Evolutionary conservation across 1,284 basidiomycete species (phyloP), one percentile per base, ranked within the genome.

Genomic region (Ganoderma boninense): DNA sequence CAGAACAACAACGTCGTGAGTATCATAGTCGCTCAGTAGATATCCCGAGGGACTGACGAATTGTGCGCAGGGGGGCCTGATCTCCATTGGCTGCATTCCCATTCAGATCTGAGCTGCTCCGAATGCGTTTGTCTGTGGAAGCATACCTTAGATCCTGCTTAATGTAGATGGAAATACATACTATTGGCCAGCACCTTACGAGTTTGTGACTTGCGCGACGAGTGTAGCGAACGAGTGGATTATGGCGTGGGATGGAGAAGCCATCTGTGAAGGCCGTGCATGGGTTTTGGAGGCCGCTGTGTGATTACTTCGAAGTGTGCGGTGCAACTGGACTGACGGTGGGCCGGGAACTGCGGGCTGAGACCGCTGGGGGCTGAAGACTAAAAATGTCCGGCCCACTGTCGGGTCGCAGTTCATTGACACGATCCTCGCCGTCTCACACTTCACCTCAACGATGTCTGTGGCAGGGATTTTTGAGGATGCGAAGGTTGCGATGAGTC

Each of bases 1-100:
- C 29, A 71, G 68, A 71, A 77, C 74, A 77, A 77, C 75, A 73
- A 69, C 70, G 62, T 71, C 56, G 74, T 75, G 60, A 69, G 73
- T 65, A 54, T 32, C 38, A 38, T 18, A 1, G 32, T 16, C 8
- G 1, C 49, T 23, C 49, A 23, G 0, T 14, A 26, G 38, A 4
- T 26, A 4, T 35, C 13, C 1, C 14, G 11, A 26, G 26, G 8
- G 32, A 18, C 23, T 54, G 1, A 54, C 20, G 1, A 56, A 5
- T 4, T 7, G 40, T 46, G 43, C 23, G 20, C 49, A 76, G 75
- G 73, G 74, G 26, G 68, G 71, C 18, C 59, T 71, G 32, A 69
- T 76, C 66, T 74, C 75, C 69, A 73, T 76, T 52, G 75, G 75
- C 66, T 75, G 75, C 35, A 43, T 72, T 43, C 75, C 71, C 44